Conservation (phyloP, 148 eudicot species). For the Vaccinium corymbosum region DNA sequence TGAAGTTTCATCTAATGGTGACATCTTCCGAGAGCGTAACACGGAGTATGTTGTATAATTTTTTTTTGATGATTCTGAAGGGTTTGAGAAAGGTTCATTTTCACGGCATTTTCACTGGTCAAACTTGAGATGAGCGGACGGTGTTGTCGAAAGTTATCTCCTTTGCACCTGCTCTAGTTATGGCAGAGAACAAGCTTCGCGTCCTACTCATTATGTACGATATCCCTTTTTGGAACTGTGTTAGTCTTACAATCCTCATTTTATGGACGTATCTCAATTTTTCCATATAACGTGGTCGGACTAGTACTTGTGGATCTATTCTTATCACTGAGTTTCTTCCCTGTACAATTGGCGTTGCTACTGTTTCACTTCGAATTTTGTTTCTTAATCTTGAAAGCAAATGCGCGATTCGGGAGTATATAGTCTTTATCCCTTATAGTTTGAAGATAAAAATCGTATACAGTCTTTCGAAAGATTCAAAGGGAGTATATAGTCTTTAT, state of each 20-base stretch:
- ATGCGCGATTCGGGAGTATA: neutral
- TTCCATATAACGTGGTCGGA: slow-evolving; percentile 34
- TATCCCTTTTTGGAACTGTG: slow-evolving; percentile 16
- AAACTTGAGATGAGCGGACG: slow-evolving; percentile 15
- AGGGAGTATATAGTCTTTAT: neutral
- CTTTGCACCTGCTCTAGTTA: slow-evolving; percentile 8
- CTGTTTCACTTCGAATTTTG: neutral
- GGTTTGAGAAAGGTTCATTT: neutral
- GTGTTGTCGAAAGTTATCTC: slow-evolving; percentile 2
- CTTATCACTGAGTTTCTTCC: neutral
- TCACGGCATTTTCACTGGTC: slow-evolving; percentile 5
- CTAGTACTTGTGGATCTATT: neutral
- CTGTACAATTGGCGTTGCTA: no score
- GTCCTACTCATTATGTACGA: slow-evolving; percentile 27
- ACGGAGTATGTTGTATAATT: neutral
- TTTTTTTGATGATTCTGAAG: neutral
- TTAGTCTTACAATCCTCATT: slow-evolving; percentile 28
- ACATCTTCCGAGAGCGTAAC: neutral
- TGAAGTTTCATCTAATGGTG: neutral
- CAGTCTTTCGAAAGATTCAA: neutral
- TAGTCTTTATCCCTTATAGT: neutral
- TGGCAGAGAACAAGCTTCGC: slow-evolving; percentile 19
- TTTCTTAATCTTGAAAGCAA: neutral
- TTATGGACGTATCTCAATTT: slow-evolving; percentile 40
- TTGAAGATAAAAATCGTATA: neutral